Evolutionary conservation across 805 yeast species (phyloP).

Genomic region (Candida sakaeoensis): DNA sequence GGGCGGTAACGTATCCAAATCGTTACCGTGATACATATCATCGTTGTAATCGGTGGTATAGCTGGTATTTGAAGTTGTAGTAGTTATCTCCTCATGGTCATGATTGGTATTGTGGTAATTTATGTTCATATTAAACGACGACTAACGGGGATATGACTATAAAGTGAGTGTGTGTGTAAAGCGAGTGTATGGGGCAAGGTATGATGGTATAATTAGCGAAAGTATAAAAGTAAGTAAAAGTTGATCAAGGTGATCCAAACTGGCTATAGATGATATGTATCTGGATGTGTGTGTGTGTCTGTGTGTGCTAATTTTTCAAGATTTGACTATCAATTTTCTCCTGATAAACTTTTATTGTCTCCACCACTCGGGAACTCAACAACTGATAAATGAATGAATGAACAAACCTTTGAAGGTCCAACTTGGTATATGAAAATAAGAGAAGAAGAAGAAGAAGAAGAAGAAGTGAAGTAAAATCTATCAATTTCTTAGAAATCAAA

Average conservation of each 20-base stretch:
- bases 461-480: background rate
- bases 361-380: background rate
- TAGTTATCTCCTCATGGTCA: background rate
- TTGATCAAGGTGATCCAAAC: too few species aligned
- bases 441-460: background rate
- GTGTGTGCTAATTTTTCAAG: background rate
- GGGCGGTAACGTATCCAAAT: constrained; percentile 2
- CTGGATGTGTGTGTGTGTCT: background rate
- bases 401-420: background rate
- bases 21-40: background rate
- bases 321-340: background rate
- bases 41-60: background rate
- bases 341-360: background rate
- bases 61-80: background rate
- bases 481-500: too few species aligned
- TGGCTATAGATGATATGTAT: background rate
- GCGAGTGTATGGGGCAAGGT: background rate
- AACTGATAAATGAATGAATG: background rate
- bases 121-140: background rate
- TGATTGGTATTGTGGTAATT: background rate
- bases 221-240: background rate
- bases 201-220: background rate
- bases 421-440: background rate
- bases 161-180: too few species aligned
- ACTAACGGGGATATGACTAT: too few species aligned